Evolutionary conservation across 768 basidiomycete species (phyloP).

Genomic region (Lactarius sanguifluus): DNA sequence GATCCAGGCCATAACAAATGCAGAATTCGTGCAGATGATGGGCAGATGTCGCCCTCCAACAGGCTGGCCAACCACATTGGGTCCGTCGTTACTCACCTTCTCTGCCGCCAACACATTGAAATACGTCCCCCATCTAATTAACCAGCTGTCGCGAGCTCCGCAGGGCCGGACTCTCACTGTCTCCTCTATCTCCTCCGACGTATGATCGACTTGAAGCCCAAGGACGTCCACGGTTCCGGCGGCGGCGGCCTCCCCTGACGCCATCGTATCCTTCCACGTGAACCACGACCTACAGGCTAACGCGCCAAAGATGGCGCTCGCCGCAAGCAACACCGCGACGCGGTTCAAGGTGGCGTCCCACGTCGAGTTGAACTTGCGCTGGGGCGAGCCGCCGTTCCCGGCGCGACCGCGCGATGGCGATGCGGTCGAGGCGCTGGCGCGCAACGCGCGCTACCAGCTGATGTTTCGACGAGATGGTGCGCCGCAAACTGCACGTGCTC

Average conservation of each 20-base stretch:
- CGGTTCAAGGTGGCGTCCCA: conserved; percentile 46
- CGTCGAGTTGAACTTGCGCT: conserved; percentile 49
- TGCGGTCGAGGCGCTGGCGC: conserved; percentile 56
- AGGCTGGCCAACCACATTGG: conserved; percentile 51
- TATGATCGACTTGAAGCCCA: conserved; percentile 27
- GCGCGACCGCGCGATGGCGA: conserved; percentile 40
- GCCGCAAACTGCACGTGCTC: conserved; percentile 41
- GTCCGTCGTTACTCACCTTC: conserved; percentile 34
- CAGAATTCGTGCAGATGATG: conserved; percentile 53
- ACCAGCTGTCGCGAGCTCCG: conserved; percentile 74
- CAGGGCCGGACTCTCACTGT: conserved; percentile 81
- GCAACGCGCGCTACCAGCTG: conserved; percentile 55
- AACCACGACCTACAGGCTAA: conserved; percentile 67
- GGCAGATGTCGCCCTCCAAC: conserved; percentile 46
- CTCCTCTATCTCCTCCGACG: conserved; percentile 63
- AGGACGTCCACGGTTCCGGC: conserved; percentile 28
- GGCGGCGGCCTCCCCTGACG: conserved; percentile 20
- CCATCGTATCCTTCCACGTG: conserved; percentile 59
- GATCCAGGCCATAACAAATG: conserved; percentile 22
- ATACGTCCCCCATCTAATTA: not conserved
- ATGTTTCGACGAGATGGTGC: conserved; percentile 52
- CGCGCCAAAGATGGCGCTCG: conserved; percentile 55
- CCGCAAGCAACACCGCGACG: conserved; percentile 45
- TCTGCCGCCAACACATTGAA: not conserved
- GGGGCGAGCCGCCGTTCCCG: conserved; percentile 57